Conservation (phyloP, 192 early-diverging fungal genomes). For the Lobosporangium transversale region DNA sequence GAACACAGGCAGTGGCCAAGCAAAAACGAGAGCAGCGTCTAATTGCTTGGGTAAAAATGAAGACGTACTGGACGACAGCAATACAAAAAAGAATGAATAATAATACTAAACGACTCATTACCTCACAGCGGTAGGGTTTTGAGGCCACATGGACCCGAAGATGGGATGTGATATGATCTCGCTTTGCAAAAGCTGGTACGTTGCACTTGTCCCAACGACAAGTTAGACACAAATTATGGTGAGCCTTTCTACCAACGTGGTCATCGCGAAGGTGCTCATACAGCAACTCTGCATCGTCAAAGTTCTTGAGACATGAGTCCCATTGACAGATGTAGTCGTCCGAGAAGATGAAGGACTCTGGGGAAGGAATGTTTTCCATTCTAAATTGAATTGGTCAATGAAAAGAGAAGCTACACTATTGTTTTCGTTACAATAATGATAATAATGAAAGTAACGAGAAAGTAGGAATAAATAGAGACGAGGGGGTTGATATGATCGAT, state of each 20-base stretch:
- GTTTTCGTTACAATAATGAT: neutral
- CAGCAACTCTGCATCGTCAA: slow-evolving; percentile 84
- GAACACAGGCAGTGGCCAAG: neutral
- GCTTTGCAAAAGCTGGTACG: slow-evolving; percentile 77
- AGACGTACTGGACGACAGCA: no score
- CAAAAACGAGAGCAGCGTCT: neutral
- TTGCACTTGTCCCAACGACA: slow-evolving; percentile 91
- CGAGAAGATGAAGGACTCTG: slow-evolving; percentile 53
- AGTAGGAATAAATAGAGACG: neutral
- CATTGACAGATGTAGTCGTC: slow-evolving; percentile 63
- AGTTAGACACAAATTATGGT: slow-evolving; percentile 85
- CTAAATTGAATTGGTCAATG: neutral
- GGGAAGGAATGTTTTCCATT: slow-evolving; percentile 49
- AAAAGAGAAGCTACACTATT: neutral
- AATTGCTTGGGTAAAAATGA: no score
- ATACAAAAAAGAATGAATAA: neutral
- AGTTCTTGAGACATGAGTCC: slow-evolving; percentile 61
- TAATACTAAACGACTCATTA: slow-evolving; percentile 29
- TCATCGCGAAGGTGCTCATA: slow-evolving; percentile 88
- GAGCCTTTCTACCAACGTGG: slow-evolving; percentile 92
- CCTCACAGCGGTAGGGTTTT: slow-evolving; percentile 88
- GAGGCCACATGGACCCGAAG: slow-evolving; percentile 92
- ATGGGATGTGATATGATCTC: slow-evolving; percentile 97
- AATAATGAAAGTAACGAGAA: neutral
- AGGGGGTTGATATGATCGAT: neutral